These are phyloP conservation scores for Colletotrichum scovillei DNA, from an alignment of 2,329 filamentous ascomycete genomes.

Conservation along the genomic window DNA sequence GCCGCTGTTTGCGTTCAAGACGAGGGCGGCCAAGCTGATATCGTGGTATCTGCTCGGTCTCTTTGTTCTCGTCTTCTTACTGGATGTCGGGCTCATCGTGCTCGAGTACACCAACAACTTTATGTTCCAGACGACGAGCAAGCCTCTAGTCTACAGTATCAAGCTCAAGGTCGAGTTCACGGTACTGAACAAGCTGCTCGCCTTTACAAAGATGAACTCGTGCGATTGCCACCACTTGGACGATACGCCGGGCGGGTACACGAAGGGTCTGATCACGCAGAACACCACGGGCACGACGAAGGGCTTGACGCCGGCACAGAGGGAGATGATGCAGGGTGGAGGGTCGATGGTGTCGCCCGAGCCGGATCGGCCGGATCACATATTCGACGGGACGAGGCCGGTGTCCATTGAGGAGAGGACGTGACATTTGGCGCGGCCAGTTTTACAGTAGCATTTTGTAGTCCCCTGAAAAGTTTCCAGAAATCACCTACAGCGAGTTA, in stretches of 20 bases:
- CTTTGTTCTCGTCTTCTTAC: constrained; percentile 51
- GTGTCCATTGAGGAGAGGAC: background rate
- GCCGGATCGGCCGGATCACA: constrained; percentile 10
- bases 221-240: constrained; percentile 25
- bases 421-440: too few species aligned
- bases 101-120: constrained; percentile 52
- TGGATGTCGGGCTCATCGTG: constrained; percentile 51
- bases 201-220: constrained; percentile 27
- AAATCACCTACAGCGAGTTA: background rate
- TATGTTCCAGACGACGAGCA: constrained; percentile 36
- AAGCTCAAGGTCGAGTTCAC: constrained; percentile 57
- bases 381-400: constrained; percentile 19
- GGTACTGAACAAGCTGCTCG: constrained; percentile 51
- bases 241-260: background rate
- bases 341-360: background rate
- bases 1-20: constrained; percentile 49
- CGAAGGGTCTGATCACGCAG: background rate
- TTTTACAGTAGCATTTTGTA: background rate
- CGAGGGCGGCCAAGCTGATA: constrained; percentile 46
- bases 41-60: constrained; percentile 50
- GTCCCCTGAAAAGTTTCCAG: background rate
- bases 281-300: constrained; percentile 17
- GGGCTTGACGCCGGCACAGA: background rate
- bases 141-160: constrained; percentile 36
- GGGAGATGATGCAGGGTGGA: background rate